Conservation (phyloP, 345 rosid species). For the Clarkia xantiana region DNA sequence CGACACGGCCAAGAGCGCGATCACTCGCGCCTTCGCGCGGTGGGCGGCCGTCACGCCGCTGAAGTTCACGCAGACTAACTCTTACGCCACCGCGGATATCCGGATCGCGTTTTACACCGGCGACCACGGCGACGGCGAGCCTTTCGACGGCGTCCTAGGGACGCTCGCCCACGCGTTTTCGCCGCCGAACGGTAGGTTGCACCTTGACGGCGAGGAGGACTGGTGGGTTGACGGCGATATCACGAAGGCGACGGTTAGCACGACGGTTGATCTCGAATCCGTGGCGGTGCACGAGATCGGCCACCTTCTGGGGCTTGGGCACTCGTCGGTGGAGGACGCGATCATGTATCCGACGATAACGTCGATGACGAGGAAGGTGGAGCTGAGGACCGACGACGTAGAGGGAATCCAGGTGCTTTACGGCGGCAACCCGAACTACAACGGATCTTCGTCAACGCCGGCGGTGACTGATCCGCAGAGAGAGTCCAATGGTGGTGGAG, state of each 20-base stretch:
- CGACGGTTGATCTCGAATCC: slow-evolving; percentile 75
- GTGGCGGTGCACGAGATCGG: slow-evolving; percentile 96
- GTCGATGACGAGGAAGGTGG: slow-evolving; percentile 48
- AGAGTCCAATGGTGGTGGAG: slow-evolving; percentile 28
- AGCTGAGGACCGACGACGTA: slow-evolving; percentile 44
- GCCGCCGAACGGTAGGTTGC: slow-evolving; percentile 66
- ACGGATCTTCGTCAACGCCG: slow-evolving; percentile 23
- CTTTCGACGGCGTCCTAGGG: slow-evolving; percentile 77
- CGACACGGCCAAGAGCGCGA: slow-evolving; percentile 40
- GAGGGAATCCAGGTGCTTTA: slow-evolving; percentile 57
- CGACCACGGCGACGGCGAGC: slow-evolving; percentile 87
- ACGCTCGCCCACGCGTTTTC: slow-evolving; percentile 92
- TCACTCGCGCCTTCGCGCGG: slow-evolving; percentile 50
- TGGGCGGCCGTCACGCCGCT: slow-evolving; percentile 63
- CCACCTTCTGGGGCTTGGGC: slow-evolving; percentile 84
- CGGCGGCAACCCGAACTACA: slow-evolving; percentile 63
- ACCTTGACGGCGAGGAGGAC: slow-evolving; percentile 58
- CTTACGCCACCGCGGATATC: slow-evolving; percentile 32
- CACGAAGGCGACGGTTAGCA: slow-evolving; percentile 9
- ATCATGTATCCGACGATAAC: slow-evolving; percentile 80
- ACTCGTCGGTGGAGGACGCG: slow-evolving; percentile 59
- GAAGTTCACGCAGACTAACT: slow-evolving; percentile 37
- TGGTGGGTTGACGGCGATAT: slow-evolving; percentile 54
- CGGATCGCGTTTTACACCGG: slow-evolving; percentile 57
- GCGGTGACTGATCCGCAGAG: slow-evolving; percentile 28